These are phyloP conservation scores for Madurella fahalii DNA, from an alignment of 2,329 filamentous ascomycete species.

Conservation along the genomic window DNA sequence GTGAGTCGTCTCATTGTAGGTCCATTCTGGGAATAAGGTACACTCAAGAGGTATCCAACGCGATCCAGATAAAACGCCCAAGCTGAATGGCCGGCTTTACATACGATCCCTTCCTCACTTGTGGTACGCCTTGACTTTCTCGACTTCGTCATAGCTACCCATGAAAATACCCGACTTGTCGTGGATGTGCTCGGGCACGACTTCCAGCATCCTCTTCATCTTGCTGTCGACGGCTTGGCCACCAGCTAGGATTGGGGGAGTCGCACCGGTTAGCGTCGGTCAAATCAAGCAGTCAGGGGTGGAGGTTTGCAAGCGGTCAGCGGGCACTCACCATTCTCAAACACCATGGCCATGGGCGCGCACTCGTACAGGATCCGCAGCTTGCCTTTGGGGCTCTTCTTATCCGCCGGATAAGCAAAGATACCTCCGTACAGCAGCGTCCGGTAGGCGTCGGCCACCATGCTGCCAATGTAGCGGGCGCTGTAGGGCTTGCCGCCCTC, in stretches of 20 bases:
- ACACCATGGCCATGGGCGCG: conserved; percentile 97
- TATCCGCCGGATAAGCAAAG: conserved; percentile 96
- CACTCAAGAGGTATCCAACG: not conserved
- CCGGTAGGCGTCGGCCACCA: conserved; percentile 97
- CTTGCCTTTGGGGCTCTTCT: conserved; percentile 98
- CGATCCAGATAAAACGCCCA: not conserved
- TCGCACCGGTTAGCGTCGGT: not conserved
- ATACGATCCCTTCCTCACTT: conserved; percentile 37
- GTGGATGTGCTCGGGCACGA: conserved; percentile 89
- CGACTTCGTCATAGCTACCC: conserved; percentile 89
- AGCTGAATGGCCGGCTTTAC: not conserved
- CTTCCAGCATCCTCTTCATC: conserved; percentile 85
- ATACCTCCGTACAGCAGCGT: conserved; percentile 94
- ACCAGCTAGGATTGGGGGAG: conserved; percentile 57
- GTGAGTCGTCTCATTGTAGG: too few relatives aligned
- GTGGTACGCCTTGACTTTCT: conserved; percentile 87
- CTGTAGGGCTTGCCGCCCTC: conserved; percentile 83
- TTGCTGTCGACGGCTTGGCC: conserved; percentile 88
- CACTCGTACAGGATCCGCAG: conserved; percentile 96
- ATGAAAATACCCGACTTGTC: conserved; percentile 94
- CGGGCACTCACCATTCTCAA: conserved; percentile 79
- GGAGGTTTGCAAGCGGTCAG: not conserved
- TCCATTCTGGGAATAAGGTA: too few relatives aligned
- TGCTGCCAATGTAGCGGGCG: conserved; percentile 90
- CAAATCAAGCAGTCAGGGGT: not conserved